These are phyloP conservation scores for Hydrangea macrophylla DNA, from an alignment of 148 eudicot species.

Conservation along the genomic window DNA sequence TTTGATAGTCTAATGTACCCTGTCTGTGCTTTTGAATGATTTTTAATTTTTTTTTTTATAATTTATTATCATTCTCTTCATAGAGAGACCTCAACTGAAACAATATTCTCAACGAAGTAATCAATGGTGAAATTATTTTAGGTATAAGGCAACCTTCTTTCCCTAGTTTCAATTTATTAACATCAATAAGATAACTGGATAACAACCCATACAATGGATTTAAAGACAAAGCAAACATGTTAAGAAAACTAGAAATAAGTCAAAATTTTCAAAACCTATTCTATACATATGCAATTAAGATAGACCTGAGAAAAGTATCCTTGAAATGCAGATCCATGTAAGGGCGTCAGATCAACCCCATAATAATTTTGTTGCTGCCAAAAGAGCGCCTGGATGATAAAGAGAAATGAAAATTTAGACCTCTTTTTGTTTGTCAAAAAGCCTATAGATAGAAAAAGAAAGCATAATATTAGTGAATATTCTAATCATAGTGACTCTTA, in stretches of 20 bases:
- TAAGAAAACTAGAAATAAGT: neutral
- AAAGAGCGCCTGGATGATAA: constrained; percentile 77
- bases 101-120: neutral
- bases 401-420: constrained; percentile 11
- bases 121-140: no score
- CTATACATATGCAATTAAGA: neutral
- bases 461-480: neutral
- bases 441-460: neutral
- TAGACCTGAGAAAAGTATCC: constrained; percentile 94
- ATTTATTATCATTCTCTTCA: neutral
- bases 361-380: constrained; percentile 99
- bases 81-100: neutral
- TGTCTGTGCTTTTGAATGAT: neutral
- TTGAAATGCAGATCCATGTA: constrained; percentile 77
- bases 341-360: constrained; percentile 92
- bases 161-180: no score
- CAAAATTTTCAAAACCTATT: neutral
- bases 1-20: neutral
- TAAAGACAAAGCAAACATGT: neutral
- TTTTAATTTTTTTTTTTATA: no score
- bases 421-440: neutral
- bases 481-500: neutral
- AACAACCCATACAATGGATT: no score
- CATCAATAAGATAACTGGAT: no score
- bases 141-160: no score